A percentile compares a stretch with the other conserved stretches of the same genome.
phyloP scores from a whole-genome alignment of 306 rosid genomes.

The Purshia tridentata region DNA sequence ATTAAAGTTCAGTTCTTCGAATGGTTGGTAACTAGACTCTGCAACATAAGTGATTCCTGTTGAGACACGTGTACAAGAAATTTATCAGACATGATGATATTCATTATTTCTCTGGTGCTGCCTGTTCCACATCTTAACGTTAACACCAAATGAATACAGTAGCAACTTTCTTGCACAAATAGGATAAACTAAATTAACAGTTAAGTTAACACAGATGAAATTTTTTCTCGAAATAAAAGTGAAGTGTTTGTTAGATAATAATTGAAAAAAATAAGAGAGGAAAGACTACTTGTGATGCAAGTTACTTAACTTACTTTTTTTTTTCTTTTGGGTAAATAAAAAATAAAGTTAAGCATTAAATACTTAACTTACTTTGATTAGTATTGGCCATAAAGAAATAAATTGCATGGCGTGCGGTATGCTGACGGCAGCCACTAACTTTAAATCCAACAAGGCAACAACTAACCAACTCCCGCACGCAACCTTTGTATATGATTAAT shows the following conservation, averaged over 20 bases:
- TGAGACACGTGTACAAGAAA: constrained; percentile 14
- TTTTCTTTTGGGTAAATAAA: no score
- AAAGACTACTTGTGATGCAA: constrained; percentile 5
- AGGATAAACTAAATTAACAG: no score
- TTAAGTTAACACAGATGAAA: no score
- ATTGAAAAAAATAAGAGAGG: not conserved
- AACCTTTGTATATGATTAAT: not conserved
- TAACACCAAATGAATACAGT: no score
- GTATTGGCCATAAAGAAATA: not conserved
- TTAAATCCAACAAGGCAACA: constrained; percentile 11
- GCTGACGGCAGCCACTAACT: constrained; percentile 2
- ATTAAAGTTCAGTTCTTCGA: not conserved
- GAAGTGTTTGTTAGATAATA: not conserved
- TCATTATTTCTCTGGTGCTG: no score
- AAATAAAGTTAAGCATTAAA: no score
- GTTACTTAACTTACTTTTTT: not conserved
- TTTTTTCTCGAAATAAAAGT: no score
- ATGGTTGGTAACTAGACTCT: not conserved
- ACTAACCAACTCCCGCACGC: not conserved
- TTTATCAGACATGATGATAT: not conserved
- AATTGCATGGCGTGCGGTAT: not conserved
- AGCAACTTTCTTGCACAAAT: no score
- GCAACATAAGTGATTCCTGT: not conserved
- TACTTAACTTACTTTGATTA: not conserved
- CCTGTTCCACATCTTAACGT: no score